These are phyloP conservation scores for Aspergillus niger DNA, from an alignment of 2,329 filamentous ascomycete species.

Conservation along the genomic window DNA sequence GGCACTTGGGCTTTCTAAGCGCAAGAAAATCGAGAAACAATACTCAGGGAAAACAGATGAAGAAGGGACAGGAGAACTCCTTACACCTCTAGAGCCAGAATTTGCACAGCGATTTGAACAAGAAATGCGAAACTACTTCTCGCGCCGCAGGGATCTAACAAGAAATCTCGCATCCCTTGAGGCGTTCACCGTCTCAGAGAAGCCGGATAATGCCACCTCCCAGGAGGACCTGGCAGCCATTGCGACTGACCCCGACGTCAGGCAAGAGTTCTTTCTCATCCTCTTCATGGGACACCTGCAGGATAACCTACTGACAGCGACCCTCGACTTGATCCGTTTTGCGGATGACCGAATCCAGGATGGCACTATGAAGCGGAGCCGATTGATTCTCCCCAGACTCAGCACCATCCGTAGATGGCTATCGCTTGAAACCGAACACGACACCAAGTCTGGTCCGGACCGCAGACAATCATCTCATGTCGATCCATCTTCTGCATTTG, in stretches of 20 bases:
- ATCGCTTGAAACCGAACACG: constrained; percentile 17
- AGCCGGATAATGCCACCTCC: constrained; percentile 37
- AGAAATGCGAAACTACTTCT: constrained; percentile 57
- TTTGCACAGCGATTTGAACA: constrained; percentile 58
- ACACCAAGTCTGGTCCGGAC: constrained; percentile 1
- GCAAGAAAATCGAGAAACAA: constrained; percentile 27
- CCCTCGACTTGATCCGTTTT: constrained; percentile 65
- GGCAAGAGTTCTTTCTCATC: constrained; percentile 64
- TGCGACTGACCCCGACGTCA: constrained; percentile 30
- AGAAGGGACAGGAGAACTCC: constrained; percentile 54
- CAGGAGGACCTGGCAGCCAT: constrained; percentile 10
- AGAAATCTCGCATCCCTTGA: constrained; percentile 47
- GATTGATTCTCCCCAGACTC: constrained; percentile 63
- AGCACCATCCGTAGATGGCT: constrained; percentile 65
- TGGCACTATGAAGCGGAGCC: constrained; percentile 63
- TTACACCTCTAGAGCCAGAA: constrained; percentile 56
- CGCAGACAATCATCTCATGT: constrained; percentile 22
- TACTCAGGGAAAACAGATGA: constrained; percentile 48
- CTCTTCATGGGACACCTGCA: constrained; percentile 67
- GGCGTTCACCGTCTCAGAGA: constrained; percentile 29
- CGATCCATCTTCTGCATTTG: constrained; percentile 54
- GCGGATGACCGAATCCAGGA: constrained; percentile 64
- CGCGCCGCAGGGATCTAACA: constrained; percentile 51
- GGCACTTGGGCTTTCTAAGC: constrained; percentile 50
- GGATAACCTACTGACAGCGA: constrained; percentile 58